phyloP scores from a whole-genome alignment of 1,284 basidiomycete genomes.

The Tilletia walkeri region DNA sequence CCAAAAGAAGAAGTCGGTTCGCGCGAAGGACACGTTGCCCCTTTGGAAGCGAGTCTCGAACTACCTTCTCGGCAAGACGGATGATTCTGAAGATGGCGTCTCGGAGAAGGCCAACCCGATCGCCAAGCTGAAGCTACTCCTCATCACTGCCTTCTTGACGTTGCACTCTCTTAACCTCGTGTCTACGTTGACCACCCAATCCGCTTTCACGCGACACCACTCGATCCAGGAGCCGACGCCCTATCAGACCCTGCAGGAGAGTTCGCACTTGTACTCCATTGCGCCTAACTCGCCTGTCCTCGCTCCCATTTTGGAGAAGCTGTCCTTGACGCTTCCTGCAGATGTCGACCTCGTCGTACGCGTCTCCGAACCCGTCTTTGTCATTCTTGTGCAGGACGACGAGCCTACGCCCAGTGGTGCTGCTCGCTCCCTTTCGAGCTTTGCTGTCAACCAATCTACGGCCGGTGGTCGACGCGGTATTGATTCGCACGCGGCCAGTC shows the following conservation, averaged over 20 bases:
- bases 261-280: conserved; percentile 33
- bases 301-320: conserved; percentile 40
- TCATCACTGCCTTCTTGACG: conserved; percentile 62
- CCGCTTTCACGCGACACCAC: conserved; percentile 65
- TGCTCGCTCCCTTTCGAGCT: not conserved
- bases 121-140: conserved; percentile 80
- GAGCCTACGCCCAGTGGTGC: conserved; percentile 21
- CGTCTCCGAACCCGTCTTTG: conserved; percentile 60
- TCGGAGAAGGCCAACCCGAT: conserved; percentile 66
- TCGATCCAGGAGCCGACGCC: conserved; percentile 51
- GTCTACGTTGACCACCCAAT: conserved; percentile 79
- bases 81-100: not conserved
- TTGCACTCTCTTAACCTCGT: conserved; percentile 72
- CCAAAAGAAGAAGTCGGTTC: not conserved
- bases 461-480: conserved; percentile 8
- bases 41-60: conserved; percentile 39
- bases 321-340: conserved; percentile 33
- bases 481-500: conserved; percentile 13
- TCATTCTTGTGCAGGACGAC: conserved; percentile 67
- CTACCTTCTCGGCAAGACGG: conserved; percentile 54
- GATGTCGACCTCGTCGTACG: conserved; percentile 42
- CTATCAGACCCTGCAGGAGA: conserved; percentile 41
- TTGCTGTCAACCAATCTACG: conserved; percentile 11
- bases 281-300: conserved; percentile 31
- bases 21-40: conserved; percentile 10